Base-by-base conservation (phyloP, 164 flowering plant genomes). In the Liquidambar formosana region DNA sequence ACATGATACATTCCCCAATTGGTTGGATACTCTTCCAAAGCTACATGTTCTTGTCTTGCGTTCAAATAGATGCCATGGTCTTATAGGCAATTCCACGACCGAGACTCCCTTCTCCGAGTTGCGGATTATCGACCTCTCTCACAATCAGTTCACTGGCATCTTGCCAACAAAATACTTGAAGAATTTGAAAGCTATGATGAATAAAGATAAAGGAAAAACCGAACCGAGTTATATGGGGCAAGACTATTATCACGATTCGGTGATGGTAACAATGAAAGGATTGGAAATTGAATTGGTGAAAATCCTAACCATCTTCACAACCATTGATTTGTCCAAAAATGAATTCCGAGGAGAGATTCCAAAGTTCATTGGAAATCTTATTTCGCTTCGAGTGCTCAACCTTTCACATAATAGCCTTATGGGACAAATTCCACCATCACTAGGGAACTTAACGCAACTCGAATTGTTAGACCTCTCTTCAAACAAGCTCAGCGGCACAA, bases 291-390 rank as follows among this genome's bases (percentile, higher is more conserved):
- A 51, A 22, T 9, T 62, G 5, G 66, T 9, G 18, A 61, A 33
- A 41, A 70, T 62, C 18, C 12, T 53, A 4, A 43, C 18, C 10
- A 22, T 61, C 1, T 69, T 69, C 41, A 49, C 47, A 26, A 33
- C 19, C 33, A 48, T 69, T 28, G 73, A 70, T 45, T 51, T 63
- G 15, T 70, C 73, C 10, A 52, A n/a, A n/a, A 63, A 70, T 41
- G 14, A 47, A 12, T 52, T 70, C n/a, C 21, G 54, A 8, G 73
- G 56, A 14, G 41, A 62, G 58, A 61, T 62, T 27, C 67, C 67
- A 41, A 10, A 38, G 8, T 26, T 10, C 16, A 22, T 70, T 15
- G 73, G 73, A 41, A 44, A 61, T 14, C 52, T 70, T 1, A 53
- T 23, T 0, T 48, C 61, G 1, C 66, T 70, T 2, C 27, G 19